These are phyloP conservation scores for Dendrostoma leiphaemia DNA, from an alignment of 2,329 filamentous ascomycete species.

Conservation along the genomic window DNA sequence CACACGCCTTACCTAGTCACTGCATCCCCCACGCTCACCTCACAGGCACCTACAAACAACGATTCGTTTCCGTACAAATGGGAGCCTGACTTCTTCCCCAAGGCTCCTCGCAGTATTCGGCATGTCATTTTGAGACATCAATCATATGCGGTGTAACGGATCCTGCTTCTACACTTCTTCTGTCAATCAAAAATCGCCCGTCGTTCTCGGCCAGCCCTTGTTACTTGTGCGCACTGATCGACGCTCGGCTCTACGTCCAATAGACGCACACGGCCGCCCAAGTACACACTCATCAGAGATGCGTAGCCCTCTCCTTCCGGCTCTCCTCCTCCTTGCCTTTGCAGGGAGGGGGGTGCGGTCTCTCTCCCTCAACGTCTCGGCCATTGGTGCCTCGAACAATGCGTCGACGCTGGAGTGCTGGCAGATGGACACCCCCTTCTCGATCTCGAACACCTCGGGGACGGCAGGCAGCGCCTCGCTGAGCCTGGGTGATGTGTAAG, in stretches of 20 bases:
- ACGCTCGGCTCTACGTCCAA: not conserved
- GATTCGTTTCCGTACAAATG: no score
- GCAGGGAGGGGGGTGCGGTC: not conserved
- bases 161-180: not conserved
- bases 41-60: no score
- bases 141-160: not conserved
- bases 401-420: conserved; percentile 42
- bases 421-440: conserved; percentile 36
- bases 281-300: no score
- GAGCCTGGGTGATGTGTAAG: conserved; percentile 27
- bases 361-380: conserved; percentile 36
- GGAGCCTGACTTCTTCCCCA: no score
- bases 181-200: not conserved
- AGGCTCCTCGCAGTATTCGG: no score
- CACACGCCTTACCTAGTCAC: no score
- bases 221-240: not conserved
- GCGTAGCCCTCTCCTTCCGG: not conserved
- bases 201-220: not conserved
- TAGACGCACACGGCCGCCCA: not conserved
- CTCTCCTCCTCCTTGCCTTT: not conserved
- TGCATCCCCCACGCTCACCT: no score
- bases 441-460: conserved; percentile 30
- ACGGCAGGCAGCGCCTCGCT: conserved; percentile 29
- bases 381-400: conserved; percentile 32
- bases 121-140: no score